Evolutionary conservation across 805 yeast genomes (phyloP).

Genomic region (Teunomyces barrocoloradensis): DNA sequence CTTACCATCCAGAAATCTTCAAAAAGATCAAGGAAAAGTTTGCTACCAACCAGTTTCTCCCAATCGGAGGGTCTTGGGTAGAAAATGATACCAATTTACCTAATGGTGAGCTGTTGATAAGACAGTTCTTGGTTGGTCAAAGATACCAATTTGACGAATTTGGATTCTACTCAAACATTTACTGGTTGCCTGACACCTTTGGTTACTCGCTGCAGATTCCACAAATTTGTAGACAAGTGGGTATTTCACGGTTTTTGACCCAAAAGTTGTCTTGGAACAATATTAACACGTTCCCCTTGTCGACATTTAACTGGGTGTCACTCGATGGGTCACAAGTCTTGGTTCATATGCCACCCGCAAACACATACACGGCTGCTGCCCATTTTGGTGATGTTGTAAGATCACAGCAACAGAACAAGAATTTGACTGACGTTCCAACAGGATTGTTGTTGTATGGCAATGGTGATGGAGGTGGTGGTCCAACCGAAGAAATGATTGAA

Average conservation of each 20-base stretch:
- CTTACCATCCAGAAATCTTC: slow-evolving; percentile 83
- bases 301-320: slow-evolving; percentile 94
- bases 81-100: slow-evolving; percentile 97
- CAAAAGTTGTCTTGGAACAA: slow-evolving; percentile 97
- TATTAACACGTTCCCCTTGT: slow-evolving; percentile 83
- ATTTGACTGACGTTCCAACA: slow-evolving; percentile 73
- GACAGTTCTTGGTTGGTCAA: slow-evolving; percentile 92
- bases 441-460: slow-evolving; percentile 84
- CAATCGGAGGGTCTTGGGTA: slow-evolving; percentile 98
- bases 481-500: slow-evolving; percentile 89
- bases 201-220: slow-evolving; percentile 96
- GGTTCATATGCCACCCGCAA: slow-evolving; percentile 97
- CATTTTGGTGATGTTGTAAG: slow-evolving; percentile 90
- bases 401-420: slow-evolving; percentile 78
- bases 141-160: slow-evolving; percentile 77
- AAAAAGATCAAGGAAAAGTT: slow-evolving; percentile 62
- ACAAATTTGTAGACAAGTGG: slow-evolving; percentile 85
- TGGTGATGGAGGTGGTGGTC: slow-evolving; percentile 99
- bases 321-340: slow-evolving; percentile 90
- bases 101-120: slow-evolving; percentile 82
- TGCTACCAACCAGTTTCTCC: slow-evolving; percentile 71
- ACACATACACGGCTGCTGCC: slow-evolving; percentile 92
- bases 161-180: slow-evolving; percentile 69
- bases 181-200: slow-evolving; percentile 97
- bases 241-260: slow-evolving; percentile 80